Evolutionary conservation across 2,329 filamentous ascomycete genomes (phyloP).

Genomic region (Aspergillus quadricinctus): DNA sequence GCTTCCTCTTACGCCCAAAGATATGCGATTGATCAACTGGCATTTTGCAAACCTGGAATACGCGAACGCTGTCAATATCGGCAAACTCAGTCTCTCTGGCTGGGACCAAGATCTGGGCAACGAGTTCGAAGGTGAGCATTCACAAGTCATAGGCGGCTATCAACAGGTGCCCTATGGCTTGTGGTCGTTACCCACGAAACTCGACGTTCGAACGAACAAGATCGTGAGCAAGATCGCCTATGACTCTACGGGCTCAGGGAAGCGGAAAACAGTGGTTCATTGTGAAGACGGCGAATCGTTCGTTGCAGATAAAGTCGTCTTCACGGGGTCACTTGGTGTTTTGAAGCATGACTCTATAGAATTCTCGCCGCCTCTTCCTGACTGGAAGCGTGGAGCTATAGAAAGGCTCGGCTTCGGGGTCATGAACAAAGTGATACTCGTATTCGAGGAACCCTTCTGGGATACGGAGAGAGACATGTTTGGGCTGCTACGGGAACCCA

Average conservation of each 20-base stretch:
- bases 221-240: slow-evolving; percentile 72
- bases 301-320: slow-evolving; percentile 85
- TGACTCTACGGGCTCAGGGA: slow-evolving; percentile 36
- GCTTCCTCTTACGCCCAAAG: slow-evolving; percentile 76
- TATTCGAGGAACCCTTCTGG: slow-evolving; percentile 90
- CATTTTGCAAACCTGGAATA: slow-evolving; percentile 98
- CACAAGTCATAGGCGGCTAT: slow-evolving; percentile 90
- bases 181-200: slow-evolving; percentile 67
- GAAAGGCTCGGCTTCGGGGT: slow-evolving; percentile 84
- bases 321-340: slow-evolving; percentile 85
- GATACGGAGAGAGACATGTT: slow-evolving; percentile 87
- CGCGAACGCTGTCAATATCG: slow-evolving; percentile 86
- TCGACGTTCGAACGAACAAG: slow-evolving; percentile 72
- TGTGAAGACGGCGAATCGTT: slow-evolving; percentile 73
- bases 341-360: slow-evolving; percentile 72
- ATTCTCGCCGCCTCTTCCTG: slow-evolving; percentile 88
- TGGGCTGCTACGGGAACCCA: slow-evolving; percentile 75
- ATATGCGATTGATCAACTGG: slow-evolving; percentile 92
- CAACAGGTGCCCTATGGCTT: slow-evolving; percentile 88
- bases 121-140: slow-evolving; percentile 92
- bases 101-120: slow-evolving; percentile 99
- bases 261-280: slow-evolving; percentile 57
- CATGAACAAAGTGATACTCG: slow-evolving; percentile 89
- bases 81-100: slow-evolving; percentile 77
- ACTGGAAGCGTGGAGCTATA: slow-evolving; percentile 79